Evolutionary conservation across 495 filamentous ascomycete species (phyloP).

Genomic region (Xylaria curta): DNA sequence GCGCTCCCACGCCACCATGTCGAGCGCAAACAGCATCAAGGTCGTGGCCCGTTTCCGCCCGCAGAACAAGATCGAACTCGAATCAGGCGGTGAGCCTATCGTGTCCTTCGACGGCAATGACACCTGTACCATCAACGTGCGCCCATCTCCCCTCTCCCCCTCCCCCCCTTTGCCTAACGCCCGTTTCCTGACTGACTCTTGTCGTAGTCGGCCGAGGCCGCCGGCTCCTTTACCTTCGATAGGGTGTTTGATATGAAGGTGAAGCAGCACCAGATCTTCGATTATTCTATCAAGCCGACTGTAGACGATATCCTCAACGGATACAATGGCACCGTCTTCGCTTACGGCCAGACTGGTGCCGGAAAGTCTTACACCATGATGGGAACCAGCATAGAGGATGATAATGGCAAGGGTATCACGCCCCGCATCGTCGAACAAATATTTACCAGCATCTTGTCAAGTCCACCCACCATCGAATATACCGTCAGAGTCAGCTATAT

Average conservation of each 20-base stretch:
- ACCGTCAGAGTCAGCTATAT: conserved; percentile 98
- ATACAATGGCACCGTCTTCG: conserved; percentile 99
- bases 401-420: conserved; percentile 87
- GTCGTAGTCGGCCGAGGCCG: conserved; percentile 79
- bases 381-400: conserved; percentile 95
- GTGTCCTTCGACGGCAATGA: conserved; percentile 88
- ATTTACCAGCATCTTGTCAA: conserved; percentile 89
- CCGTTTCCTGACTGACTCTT: conserved; percentile 15
- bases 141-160: conserved; percentile 41
- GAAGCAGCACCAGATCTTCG: conserved; percentile 88
- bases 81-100: conserved; percentile 88
- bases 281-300: conserved; percentile 93
- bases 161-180: conserved; percentile 25
- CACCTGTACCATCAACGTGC: conserved; percentile 84
- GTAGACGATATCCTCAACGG: conserved; percentile 98
- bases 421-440: conserved; percentile 98
- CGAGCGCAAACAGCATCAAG: conserved; percentile 65
- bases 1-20: conserved; percentile 51
- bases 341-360: conserved; percentile 97
- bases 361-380: conserved; percentile 99
- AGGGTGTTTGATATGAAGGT: conserved; percentile 94
- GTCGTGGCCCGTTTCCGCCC: conserved; percentile 98
- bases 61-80: conserved; percentile 90
- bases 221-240: conserved; percentile 93
- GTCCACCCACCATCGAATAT: conserved; percentile 94